These are phyloP conservation scores for Serendipita indica DNA, from an alignment of 768 basidiomycete genomes.

Conservation along the genomic window DNA sequence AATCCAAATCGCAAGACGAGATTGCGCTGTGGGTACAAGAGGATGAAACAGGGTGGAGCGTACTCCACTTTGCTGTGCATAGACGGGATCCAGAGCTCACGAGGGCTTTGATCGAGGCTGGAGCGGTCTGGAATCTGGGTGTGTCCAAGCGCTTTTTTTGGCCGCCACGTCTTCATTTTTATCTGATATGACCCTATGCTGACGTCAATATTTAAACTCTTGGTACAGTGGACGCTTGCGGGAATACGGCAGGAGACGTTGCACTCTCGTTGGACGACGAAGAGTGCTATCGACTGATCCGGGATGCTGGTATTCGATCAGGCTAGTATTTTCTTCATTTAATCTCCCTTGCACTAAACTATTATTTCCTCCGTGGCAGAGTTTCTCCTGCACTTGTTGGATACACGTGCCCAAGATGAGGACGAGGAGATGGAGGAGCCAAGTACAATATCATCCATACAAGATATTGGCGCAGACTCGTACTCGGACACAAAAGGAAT, in stretches of 20 bases:
- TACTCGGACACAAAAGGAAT: too few relatives aligned
- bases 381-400: slow-evolving; percentile 50
- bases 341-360: slow-evolving; percentile 6
- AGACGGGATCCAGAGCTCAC: slow-evolving; percentile 49
- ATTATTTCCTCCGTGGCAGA: slow-evolving; percentile 30
- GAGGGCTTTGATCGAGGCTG: slow-evolving; percentile 53
- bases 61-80: slow-evolving; percentile 78
- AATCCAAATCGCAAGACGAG: slow-evolving; percentile 37
- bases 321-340: slow-evolving; percentile 31
- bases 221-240: slow-evolving; percentile 51
- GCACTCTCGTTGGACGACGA: slow-evolving; percentile 73
- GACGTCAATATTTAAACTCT: not conserved
- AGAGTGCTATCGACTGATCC: slow-evolving; percentile 57
- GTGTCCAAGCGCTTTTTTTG: slow-evolving; percentile 16
- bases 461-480: too few relatives aligned
- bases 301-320: slow-evolving; percentile 85
- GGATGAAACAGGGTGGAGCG: slow-evolving; percentile 59
- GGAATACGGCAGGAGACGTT: slow-evolving; percentile 79
- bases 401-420: slow-evolving; percentile 11
- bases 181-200: slow-evolving; percentile 14
- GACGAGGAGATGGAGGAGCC: slow-evolving; percentile 9
- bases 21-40: slow-evolving; percentile 88
- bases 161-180: slow-evolving; percentile 11
- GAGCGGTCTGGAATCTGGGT: slow-evolving; percentile 88
- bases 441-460: too few relatives aligned